Conservation (phyloP, 768 basidiomycete genomes). For the Lentinula raphanica region DNA sequence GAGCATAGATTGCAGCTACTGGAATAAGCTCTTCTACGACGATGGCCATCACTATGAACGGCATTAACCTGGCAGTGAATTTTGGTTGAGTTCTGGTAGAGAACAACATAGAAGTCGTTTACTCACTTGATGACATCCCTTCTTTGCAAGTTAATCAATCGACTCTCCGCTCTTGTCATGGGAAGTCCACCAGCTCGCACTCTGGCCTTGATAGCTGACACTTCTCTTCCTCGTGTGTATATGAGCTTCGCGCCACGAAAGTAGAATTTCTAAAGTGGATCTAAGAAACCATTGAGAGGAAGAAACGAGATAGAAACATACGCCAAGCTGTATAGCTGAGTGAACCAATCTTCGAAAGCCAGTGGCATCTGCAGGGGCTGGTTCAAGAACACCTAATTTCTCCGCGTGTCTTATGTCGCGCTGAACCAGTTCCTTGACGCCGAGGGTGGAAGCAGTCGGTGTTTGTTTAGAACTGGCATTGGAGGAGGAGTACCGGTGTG, state of each 20-base stretch:
- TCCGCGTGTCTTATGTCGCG: slow-evolving; percentile 63
- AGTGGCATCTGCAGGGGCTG: slow-evolving; percentile 59
- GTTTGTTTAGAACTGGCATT: not conserved
- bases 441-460: slow-evolving; percentile 11
- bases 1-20: slow-evolving; percentile 80
- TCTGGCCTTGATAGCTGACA: slow-evolving; percentile 48
- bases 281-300: not conserved
- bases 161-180: slow-evolving; percentile 61
- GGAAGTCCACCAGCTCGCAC: slow-evolving; percentile 54
- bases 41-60: slow-evolving; percentile 70
- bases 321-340: slow-evolving; percentile 42
- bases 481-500: not conserved
- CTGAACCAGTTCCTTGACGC: slow-evolving; percentile 46
- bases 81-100: slow-evolving; percentile 19
- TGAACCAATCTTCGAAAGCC: slow-evolving; percentile 47
- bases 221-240: slow-evolving; percentile 53
- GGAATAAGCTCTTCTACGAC: slow-evolving; percentile 80
- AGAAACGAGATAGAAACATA: slow-evolving; percentile 17
- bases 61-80: slow-evolving; percentile 50
- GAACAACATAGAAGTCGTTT: not conserved
- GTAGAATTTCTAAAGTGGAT: slow-evolving; percentile 71
- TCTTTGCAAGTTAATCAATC: slow-evolving; percentile 62
- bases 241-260: slow-evolving; percentile 71
- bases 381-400: slow-evolving; percentile 61
- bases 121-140: slow-evolving; percentile 68